Evolutionary conservation across 495 filamentous ascomycete genomes (phyloP), one percentile per base, ranked within the genome.

Genomic region (Aspergillus cristatus): DNA sequence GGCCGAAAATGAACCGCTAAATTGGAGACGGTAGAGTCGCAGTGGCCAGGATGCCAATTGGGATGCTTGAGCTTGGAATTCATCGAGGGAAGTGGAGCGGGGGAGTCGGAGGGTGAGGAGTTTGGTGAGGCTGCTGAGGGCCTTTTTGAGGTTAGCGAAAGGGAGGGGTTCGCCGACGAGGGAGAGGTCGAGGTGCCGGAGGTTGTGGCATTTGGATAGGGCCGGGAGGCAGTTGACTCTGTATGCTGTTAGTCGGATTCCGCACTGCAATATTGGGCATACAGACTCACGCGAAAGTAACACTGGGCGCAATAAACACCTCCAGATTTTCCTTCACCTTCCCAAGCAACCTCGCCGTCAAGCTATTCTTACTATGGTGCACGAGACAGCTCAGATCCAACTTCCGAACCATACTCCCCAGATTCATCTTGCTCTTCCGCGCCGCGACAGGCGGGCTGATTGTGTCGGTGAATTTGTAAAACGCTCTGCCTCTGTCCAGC

Each of bases 301-400:
- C 65, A 32, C 75, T 76, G 0, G 82, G 82, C 11, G 82, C 82
- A 24, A 75, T 55, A 47, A 87, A 82, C 20, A 61, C 59, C 32
- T 76, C 70, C 7, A 87, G 55, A 14, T 62, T 68, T 14, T 50
- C 55, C 38, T 81, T 80, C 8, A 76, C 62, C 14, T 76, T 57
- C 3, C 74, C 72, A 14, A 87, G 50, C 10, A 87, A 53, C 26
- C 80, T 65, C 14, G 81, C 79, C 1, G 79, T 84, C 15, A 74
- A 52, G 35, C 76, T 81, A 40, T 76, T 75, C 30, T 70, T 71
- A 17, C 78, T 71, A 48, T 85, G 75, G 45, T 87, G 78, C 4
- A 83, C 72, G 29, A 86, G 63, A 22, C 48, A 34, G 16, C 64
- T 63, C 53, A 87, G 68, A 48, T 83, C 67, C 6, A 87, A 63